Evolutionary conservation across 225 moss, liverwort and hornwort species (phyloP), one percentile per base, ranked within the genome.

Genomic region (Physcomitrellopsis africana): DNA sequence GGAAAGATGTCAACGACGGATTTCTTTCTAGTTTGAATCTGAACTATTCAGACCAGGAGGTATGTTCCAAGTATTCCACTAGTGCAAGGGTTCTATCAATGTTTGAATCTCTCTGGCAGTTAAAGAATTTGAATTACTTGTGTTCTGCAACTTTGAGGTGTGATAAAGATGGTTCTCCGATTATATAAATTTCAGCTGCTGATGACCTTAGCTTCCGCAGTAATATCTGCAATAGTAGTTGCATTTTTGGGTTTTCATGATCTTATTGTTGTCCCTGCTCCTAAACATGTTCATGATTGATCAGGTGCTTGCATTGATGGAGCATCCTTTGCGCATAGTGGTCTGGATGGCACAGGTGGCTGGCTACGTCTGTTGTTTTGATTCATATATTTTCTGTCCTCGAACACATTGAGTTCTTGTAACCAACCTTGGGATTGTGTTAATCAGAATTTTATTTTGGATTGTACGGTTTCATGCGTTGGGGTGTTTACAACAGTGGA

Each of bases 321-420:
- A 94, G 69, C 93, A 99, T 86, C 97, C 97, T 53, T 72, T 99
- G 52, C 83, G 94, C 57, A 90, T 94, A 58, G 84, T 81, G 81
- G 90, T 87, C 44, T 99, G 97, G 97, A 91, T 94, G 94, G 94
- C 94, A 43, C 93, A 94, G 97, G 97, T 99, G 76, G 72, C 59
- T 81, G 45, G 54, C 43, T 52, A 54, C 3, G n/a, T 58, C 37
- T 56, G 22, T 46, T 41, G 58, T 78, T 58, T 43, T 47, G 56
- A 10, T 23, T 63, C 67, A 14, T 55, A 3, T 49, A 1, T 27
- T 13, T 17, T 19, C 42, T 53, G 12, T 60, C 49, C 51, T 63
- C 22, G 58, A 63, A 51, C 57, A 46, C 9, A 57, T 54, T 12
- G 60, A 70, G 66, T 57, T 49, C 18, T 70, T 77, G 65, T 65